These are phyloP conservation scores for grape (Vitis vinifera) DNA, from an alignment of 164 flowering plant genomes.

Conservation along the genomic window ASM3070453v1 NC_081816.1:20121001-20121500, in stretches of 20 bases:
- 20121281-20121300: conserved; percentile 17
- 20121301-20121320: neutral
- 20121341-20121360: conserved; percentile 6
- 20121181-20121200: conserved; percentile 19
- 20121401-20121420: conserved; percentile 21
- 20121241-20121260: conserved; percentile 19
- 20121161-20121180: conserved; percentile 4
- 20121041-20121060: no score
- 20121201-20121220: conserved; percentile 7
- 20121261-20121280: conserved; percentile 25
- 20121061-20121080: no score
- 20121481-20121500: conserved; percentile 24
- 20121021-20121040: no score
- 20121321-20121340: conserved; percentile 10
- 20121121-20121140: no score
- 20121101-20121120: no score
- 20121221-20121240: conserved; percentile 16
- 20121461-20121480: conserved; percentile 16
- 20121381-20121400: conserved; percentile 7
- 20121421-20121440: conserved; percentile 23
- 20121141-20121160: no score
- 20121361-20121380: conserved; percentile 8
- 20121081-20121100: no score
- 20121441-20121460: conserved; percentile 18
- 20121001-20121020: no score